These are phyloP conservation scores for Penicillium silybi DNA, from an alignment of 495 filamentous ascomycete genomes.

Conservation along the genomic window DNA sequence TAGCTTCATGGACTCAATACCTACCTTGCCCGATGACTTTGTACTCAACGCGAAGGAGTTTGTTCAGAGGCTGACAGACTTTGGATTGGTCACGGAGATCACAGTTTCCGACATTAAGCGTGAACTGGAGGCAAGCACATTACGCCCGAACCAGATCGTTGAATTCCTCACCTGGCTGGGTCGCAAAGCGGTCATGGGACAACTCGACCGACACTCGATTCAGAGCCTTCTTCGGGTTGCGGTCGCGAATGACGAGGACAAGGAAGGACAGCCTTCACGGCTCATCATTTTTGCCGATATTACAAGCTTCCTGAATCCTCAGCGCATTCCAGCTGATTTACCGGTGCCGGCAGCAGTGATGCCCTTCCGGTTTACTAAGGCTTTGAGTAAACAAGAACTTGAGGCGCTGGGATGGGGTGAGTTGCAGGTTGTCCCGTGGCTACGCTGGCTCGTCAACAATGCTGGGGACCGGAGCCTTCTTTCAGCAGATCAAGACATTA, in stretches of 20 bases:
- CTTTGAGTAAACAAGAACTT: conserved; percentile 56
- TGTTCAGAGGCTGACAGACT: conserved; percentile 70
- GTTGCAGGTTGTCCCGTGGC: conserved; percentile 76
- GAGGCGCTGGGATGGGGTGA: conserved; percentile 80
- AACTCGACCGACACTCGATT: conserved; percentile 61
- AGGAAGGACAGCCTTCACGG: conserved; percentile 51
- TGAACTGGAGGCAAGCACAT: conserved; percentile 72
- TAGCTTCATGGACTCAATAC: conserved; percentile 86
- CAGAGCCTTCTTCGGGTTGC: conserved; percentile 71
- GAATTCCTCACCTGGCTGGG: conserved; percentile 82
- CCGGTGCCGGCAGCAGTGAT: conserved; percentile 80
- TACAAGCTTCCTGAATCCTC: conserved; percentile 65
- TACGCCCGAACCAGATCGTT: conserved; percentile 67
- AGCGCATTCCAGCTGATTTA: conserved; percentile 73
- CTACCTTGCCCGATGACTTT: conserved; percentile 75
- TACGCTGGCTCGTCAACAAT: conserved; percentile 69
- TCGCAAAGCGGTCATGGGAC: conserved; percentile 58
- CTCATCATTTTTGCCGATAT: conserved; percentile 76
- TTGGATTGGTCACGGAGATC: conserved; percentile 76
- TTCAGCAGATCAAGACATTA: conserved; percentile 56
- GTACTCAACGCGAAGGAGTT: conserved; percentile 60
- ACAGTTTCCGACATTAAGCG: conserved; percentile 79
- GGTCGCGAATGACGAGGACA: conserved; percentile 70
- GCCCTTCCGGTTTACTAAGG: conserved; percentile 72
- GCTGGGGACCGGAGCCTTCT: conserved; percentile 44